Evolutionary conservation across 305 asterid species (phyloP).

Genomic region (Solanum chacoense): DNA sequence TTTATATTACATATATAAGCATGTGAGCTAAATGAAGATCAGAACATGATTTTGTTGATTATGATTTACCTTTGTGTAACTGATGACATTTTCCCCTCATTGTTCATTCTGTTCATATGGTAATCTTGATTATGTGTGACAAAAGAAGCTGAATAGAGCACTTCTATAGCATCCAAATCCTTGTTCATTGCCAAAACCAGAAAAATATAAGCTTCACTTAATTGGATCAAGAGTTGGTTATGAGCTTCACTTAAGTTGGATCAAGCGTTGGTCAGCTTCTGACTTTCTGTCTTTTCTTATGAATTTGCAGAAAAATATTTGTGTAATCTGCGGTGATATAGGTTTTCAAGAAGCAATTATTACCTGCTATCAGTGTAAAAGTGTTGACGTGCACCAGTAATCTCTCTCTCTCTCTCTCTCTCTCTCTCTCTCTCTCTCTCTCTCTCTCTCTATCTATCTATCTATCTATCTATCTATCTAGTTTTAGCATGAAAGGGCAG

Average conservation of each 20-base stretch:
- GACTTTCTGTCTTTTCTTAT: background rate
- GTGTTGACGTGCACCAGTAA: constrained; percentile 35
- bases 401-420: background rate
- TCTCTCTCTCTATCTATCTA: background rate
- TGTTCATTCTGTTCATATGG: background rate
- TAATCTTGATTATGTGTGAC: background rate
- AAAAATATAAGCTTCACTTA: background rate
- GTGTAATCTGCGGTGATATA: constrained; percentile 40
- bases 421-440: background rate
- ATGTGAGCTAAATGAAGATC: background rate
- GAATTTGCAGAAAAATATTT: constrained; percentile 31
- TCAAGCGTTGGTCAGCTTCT: background rate
- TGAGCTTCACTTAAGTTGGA: background rate
- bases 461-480: background rate
- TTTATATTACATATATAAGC: background rate
- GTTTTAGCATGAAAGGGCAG: background rate
- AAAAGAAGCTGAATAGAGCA: background rate
- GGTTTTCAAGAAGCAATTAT: constrained; percentile 26
- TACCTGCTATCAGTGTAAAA: constrained; percentile 32
- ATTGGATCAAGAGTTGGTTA: background rate
- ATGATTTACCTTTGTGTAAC: background rate
- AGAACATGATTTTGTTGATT: background rate
- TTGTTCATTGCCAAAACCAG: background rate
- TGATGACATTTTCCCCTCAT: background rate
- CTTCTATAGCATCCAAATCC: background rate